Conservation (phyloP, 2,329 filamentous ascomycete genomes). For the Chrysoporthe austroafricana region DNA sequence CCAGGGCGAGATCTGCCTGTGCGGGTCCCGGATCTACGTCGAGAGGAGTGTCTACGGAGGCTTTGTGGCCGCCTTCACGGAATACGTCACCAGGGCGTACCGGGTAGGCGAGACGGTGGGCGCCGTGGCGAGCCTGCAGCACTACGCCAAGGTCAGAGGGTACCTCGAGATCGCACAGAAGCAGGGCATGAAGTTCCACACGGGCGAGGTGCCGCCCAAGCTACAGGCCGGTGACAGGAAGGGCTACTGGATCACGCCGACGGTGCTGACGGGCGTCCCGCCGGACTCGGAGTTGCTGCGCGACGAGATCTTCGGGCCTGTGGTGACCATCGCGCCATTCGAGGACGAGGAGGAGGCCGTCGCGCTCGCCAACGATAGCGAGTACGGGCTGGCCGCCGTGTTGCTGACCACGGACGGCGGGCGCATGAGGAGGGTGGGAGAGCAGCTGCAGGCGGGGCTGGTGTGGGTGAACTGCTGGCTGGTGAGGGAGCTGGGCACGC, state of each 20-base stretch:
- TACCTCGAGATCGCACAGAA: slow-evolving; percentile 34
- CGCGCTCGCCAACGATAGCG: slow-evolving; percentile 36
- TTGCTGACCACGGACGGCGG: slow-evolving; percentile 38
- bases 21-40: slow-evolving; percentile 54
- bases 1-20: slow-evolving; percentile 42
- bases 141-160: slow-evolving; percentile 36
- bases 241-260: slow-evolving; percentile 37
- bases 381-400: slow-evolving; percentile 38
- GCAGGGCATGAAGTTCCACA: slow-evolving; percentile 33
- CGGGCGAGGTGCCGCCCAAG: slow-evolving; percentile 31
- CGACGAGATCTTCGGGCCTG: slow-evolving; percentile 49
- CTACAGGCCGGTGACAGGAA: slow-evolving; percentile 23
- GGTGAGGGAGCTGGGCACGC: slow-evolving; percentile 39
- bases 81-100: slow-evolving; percentile 33
- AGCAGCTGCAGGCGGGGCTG: slow-evolving; percentile 39
- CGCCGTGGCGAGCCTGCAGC: slow-evolving; percentile 36
- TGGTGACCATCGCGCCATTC: slow-evolving; percentile 45
- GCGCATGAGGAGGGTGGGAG: slow-evolving; percentile 37
- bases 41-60: slow-evolving; percentile 52
- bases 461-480: slow-evolving; percentile 42
- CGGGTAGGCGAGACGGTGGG: slow-evolving; percentile 33
- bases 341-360: slow-evolving; percentile 36
- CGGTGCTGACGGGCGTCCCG: slow-evolving; percentile 35
- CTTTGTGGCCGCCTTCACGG: slow-evolving; percentile 33
- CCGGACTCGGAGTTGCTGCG: slow-evolving; percentile 36